Evolutionary conservation across 805 yeast genomes (phyloP), one percentile per base, ranked within the genome.

Genomic region (Zygosaccharomyces rouxii): DNA sequence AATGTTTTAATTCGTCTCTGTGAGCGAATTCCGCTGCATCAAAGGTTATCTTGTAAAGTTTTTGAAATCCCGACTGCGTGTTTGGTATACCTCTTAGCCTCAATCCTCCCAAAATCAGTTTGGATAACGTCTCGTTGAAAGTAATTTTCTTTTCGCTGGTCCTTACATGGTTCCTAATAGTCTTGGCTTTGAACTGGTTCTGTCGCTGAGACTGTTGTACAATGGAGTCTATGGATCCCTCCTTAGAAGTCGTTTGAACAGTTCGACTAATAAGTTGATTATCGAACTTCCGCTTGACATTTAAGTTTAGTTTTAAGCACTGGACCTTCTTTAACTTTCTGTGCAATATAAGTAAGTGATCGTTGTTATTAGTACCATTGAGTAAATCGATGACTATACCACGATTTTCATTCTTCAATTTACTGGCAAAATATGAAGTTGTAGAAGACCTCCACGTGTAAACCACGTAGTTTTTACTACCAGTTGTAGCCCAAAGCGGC

Each of bases 11-110:
- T 13, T 58, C 63, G 2, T 56, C 47, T 35, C 76, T 56, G 35
- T 70, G 63, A 7, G 73, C 63, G 48, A 72, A 73, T 47, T 69
- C 70, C 3, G 73, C 63, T 0, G 75, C 66, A 43, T 63, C 61
- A 48, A 59, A 67, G 0, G 73, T 63, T 50, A 68, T 62, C 42
- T 64, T 58, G 54, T 66, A 68, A n/a, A 73, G 53, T 57, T 68
- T 55, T 51, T 67, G 61, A 55, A 66, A 50, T 49, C 71, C 53
- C 35, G 60, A 25, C 48, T 61, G 53, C 48, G 58, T 43, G 55
- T 54, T 57, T 37, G 67, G 52, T n/a, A 71, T 52, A 11, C 66
- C 67, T 40, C 73, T 51, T 25, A 70, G 48, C 33, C 72, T 59
- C 38, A 72, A 56, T 35, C 73, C 75, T 41, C 70, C 61, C 11